Base-by-base conservation (phyloP, 192 early-diverging fungal species). In the Oehlia diaphana region DNA sequence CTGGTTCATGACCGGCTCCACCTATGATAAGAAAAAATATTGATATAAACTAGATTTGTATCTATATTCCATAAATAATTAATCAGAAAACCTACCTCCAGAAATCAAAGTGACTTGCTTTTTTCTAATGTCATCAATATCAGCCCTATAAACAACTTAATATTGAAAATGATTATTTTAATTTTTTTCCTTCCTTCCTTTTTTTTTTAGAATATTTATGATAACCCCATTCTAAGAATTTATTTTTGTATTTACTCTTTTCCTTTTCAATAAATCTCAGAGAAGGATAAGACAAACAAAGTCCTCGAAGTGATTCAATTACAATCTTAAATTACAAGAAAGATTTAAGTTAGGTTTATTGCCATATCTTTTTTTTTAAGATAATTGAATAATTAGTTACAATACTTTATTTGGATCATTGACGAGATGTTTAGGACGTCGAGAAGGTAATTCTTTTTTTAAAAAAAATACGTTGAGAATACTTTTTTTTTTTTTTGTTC, bases 1-100 rank as follows among this genome's bases (percentile, higher is more conserved):
- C 86, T 9, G 95, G 95, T 81, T 96, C 95, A 81, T 96, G 95
- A 23, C 95, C 95, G 61, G 88, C 83, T 50, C 95, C 95, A 69
- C 71, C 71, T 72, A 44, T 16, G 14, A 37, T 66, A 33, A 33
- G 3, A 47, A 12, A 37, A n/a, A 44, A n/a, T 72, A 72, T 44
- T 3, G 2, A 72, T 9, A 16, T 6, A n/a, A n/a, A 72, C 1
- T 31, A 31, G 1, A 50, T 19, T 44, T n/a, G 19, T 67, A 35
- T 5, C 3, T 67, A 67, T 26, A 35, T 7, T 16, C 31, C 28
- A 14, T 33, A 31, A n/a, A 72, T 72, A 47, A 47, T 37, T 39
- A 4, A 33, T 72, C 8, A 42, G 6, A 8, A 42, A 42, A 42
- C 39, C 7, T 72, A 72, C 95, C 95, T 33, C 95, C 95, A 79